Evolutionary conservation across 371 early-diverging fungal genomes (phyloP), one percentile per base, ranked within the genome.

Genomic region (Paraphysoderma sedebokerense): DNA sequence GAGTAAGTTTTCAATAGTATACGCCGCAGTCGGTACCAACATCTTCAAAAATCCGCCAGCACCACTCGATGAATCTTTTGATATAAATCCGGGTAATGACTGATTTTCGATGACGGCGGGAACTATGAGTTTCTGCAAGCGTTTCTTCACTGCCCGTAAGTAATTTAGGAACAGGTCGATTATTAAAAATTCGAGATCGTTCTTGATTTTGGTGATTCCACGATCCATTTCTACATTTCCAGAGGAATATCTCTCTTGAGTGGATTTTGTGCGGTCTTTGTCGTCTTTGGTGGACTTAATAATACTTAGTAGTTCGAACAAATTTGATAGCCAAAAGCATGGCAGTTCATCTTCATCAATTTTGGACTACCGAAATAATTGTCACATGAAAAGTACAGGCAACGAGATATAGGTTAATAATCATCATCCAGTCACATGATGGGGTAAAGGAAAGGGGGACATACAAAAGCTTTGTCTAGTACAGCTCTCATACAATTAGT

Each of bases 61-160:
- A 45, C 74, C 82, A 19, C 22, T 24, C 28, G 28, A 13, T 27
- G 80, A 77, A 54, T 93, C 91, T 56, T 76, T 89, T 49, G 87
- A 82, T 46, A 82, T 77, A 56, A 88, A 88, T 3, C 87, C 88
- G 6, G 90, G 88, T 12, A 91, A 67, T 1, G 85, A 81, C 60
- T 91, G 89, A 60, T 79, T 77, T 60, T 90, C 93, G 38, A 92
- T 86, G 20, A 91, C 79, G 24, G 87, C 89, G 11, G 92, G 90
- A 26, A 95, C 84, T 48, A 87, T 82, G 79, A 95, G 84, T 71
- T 85, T 87, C 60, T 68, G 70, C 17, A 95, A 68, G 13, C 82
- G 77, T 69, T 92, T 92, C 64, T 92, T 91, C 52, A 93, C 71
- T 46, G 90, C 87, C 58, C 82, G 88, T 68, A 92, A 74, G 92